Base-by-base conservation (phyloP, 768 basidiomycete species). In the Calocybe cyanea region DNA sequence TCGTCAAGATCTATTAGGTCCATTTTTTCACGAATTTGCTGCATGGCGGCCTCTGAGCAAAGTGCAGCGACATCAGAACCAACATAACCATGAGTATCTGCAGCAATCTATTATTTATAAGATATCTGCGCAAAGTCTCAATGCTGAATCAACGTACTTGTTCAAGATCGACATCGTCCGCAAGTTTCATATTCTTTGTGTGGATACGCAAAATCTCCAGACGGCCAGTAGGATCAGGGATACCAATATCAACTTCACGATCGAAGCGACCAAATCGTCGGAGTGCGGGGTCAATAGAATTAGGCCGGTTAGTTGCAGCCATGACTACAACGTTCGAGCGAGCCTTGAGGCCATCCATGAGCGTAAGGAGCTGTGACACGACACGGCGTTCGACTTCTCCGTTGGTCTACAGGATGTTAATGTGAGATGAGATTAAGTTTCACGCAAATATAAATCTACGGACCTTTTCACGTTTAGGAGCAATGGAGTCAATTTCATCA, bases 1-100 rank as follows among this genome's bases (percentile, higher is more conserved):
- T 95, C 91, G 52, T 93, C 92, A 23, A 95, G 79, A 64, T 94
- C 92, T 53, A 95, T 92, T 55, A 92, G 71, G 56, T 97, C 94
- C 95, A 99, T 98, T 82, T 99, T 99, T 72, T 99, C 96, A 64
- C 96, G 90, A 53, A 99, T 99, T 65, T 99, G 96, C 73, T 99
- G 96, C 96, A 99, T 99, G 37, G 96, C 96, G 45, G 96, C 96
- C 65, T 99, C 96, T 2, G 96, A 98, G 66, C 96, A 99, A 41
- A 99, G 78, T 9, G 96, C 89, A 19, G 96, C 96, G 47, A 99
- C 64, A 76, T 99, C 96, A 30, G 96, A 96, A 64, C 96, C 96
- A 57, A 99, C 96, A 60, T 98, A 98, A 67, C 96, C 96, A 65
- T 99, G 96, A 5, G 96, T 99, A 64, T 99, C 96, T 41, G 94